Evolutionary conservation across 2,329 filamentous ascomycete genomes (phyloP).

Genomic region (Diaporthe sp.): DNA sequence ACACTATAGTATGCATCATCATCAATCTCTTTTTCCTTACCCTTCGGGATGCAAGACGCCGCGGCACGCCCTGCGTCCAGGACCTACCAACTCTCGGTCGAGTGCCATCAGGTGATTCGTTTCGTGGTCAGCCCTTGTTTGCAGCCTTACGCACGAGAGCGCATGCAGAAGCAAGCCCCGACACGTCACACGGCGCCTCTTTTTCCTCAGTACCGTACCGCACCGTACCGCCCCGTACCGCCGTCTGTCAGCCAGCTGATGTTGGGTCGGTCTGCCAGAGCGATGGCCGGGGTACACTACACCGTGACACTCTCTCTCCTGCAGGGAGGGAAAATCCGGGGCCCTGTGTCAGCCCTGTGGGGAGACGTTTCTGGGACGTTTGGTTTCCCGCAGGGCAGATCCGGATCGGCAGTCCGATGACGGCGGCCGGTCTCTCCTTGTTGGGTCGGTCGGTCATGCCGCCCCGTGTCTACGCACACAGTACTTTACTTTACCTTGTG

Average conservation of each 20-base stretch:
- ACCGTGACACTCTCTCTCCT: neutral
- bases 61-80: slow-evolving; percentile 6
- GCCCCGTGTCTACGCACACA: neutral
- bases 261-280: neutral
- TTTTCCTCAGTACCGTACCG: neutral
- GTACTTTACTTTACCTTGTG: neutral
- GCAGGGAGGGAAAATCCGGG: slow-evolving; percentile 18
- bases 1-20: neutral
- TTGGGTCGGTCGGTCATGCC: neutral
- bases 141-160: slow-evolving; percentile 18
- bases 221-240: neutral
- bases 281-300: neutral
- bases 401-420: slow-evolving; percentile 26
- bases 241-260: neutral
- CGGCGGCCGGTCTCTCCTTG: neutral
- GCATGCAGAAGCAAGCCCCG: neutral
- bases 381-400: slow-evolving; percentile 15
- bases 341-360: slow-evolving; percentile 23
- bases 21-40: neutral
- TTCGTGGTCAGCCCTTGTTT: neutral
- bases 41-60: neutral
- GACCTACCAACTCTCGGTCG: neutral
- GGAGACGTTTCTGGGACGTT: slow-evolving; percentile 15
- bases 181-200: slow-evolving; percentile 5
- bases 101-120: slow-evolving; percentile 7